A percentile compares a stretch with the other conserved stretches of the same genome.
Evolutionary conservation across 2,329 filamentous ascomycete genomes (phyloP).

Genomic region (Sphaerulina vaccinii): DNA sequence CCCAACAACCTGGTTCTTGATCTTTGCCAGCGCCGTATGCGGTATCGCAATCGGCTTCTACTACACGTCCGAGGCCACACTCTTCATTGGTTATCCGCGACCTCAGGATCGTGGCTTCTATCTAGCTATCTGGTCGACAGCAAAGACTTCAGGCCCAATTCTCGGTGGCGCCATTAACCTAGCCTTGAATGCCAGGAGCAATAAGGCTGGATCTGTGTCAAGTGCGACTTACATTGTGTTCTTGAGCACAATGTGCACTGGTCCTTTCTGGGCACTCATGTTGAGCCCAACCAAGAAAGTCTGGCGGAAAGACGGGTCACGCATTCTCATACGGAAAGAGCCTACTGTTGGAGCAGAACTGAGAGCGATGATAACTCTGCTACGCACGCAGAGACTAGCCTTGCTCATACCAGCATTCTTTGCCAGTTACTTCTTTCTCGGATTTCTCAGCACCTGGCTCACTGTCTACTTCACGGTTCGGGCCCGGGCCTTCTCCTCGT

Average conservation of each 20-base stretch:
- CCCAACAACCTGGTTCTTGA: conserved; percentile 53
- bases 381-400: conserved; percentile 36
- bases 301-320: conserved; percentile 42
- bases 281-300: conserved; percentile 44
- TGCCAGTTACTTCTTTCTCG: conserved; percentile 42
- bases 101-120: conserved; percentile 43
- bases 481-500: conserved; percentile 44
- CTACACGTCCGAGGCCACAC: conserved; percentile 51
- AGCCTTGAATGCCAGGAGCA: conserved; percentile 48
- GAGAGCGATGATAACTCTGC: conserved; percentile 38
- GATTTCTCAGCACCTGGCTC: conserved; percentile 52
- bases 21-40: conserved; percentile 49
- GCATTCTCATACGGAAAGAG: conserved; percentile 36
- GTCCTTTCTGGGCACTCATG: conserved; percentile 41
- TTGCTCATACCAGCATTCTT: conserved; percentile 43
- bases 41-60: conserved; percentile 52
- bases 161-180: conserved; percentile 50
- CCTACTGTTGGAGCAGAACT: conserved; percentile 36
- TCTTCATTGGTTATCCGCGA: conserved; percentile 49
- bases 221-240: conserved; percentile 45
- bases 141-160: conserved; percentile 51
- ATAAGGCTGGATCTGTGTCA: conserved; percentile 38
- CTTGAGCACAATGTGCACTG: conserved; percentile 42
- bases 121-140: conserved; percentile 51
- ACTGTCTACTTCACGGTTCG: conserved; percentile 49